Evolutionary conservation across 306 rosid species (phyloP), one percentile per base, ranked within the genome.

Genomic region (Ormosia semicastrata): DNA sequence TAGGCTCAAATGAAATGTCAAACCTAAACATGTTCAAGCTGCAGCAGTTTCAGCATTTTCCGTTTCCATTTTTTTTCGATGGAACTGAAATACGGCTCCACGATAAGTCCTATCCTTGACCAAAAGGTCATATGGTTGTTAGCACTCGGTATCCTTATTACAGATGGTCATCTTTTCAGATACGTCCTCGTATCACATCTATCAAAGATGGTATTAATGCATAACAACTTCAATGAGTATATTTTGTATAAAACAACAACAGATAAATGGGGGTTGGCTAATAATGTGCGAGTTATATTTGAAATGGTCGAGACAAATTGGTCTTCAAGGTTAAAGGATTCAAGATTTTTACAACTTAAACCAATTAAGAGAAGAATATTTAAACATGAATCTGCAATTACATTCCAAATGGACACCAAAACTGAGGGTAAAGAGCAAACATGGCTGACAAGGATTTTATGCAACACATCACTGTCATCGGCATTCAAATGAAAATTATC

Each of bases 361-460:
- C 77, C 86, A 52, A 79, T 75, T 65, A 52, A 63, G 66, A 74
- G 83, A 85, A 71, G 53, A 81, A 60, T 52, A 64, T 62, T 74
- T 43, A 70, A 86, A 81, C 79, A 83, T 73, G 85, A n/a, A 86
- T 81, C 77, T 80, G 86, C 89, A 85, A 81, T 78, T 87, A 73
- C 87, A 83, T 85, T 81, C 74, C 73, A 70, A 73, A 81, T 50
- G 65, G 85, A 83, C 67, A 76, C 58, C 86, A 75, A 80, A 84
- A 84, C 80, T 67, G 86, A 75, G 83, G 76, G 81, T 66, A 73
- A 64, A 68, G 83, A 65, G 72, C 75, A 68, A 60, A 73, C 71
- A 71, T 80, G 84, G 64, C 76, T 46, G 82, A 30, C 67, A 83
- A 86, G 41, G 57, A 84, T 75, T 75, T 57, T 43, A 81, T 81